Base-by-base conservation (phyloP, 176 grass and related monocot species). In the Phragmites australis region DNA sequence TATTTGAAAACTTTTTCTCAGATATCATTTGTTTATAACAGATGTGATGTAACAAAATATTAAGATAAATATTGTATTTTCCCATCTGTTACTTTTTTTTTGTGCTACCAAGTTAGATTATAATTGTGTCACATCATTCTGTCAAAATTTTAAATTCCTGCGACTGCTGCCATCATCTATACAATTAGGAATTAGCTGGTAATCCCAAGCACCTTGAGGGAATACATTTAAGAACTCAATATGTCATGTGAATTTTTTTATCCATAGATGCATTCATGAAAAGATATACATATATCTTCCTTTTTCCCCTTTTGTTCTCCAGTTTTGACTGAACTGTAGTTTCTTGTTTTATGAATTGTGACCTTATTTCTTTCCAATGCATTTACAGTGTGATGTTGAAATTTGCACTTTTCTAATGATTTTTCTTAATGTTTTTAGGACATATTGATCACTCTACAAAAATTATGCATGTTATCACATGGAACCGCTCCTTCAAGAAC, bases 381-480 rank as follows among this genome's bases (percentile, higher is more conserved):
- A 9, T 75, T n/a, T 68, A 22, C 10, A 48, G 4, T 48, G 17
- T 37, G 34, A 37, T 31, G 1, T 61, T 82, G 34, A 37, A 59
- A 19, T 67, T 80, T 74, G 12, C 50, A 13, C 16, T 75, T 73
- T 59, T 0, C 34, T 74, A 44, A 72, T 42, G 8, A 30, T 87
- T 75, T 63, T 18, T 72, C 9, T 74, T 81, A 22, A 78, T 70
- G 23, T 65, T 83, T 76, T 80, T 71, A 94, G 95, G 95, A 49
- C 95, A 98, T 70, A 93, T 94, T 43, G 86, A 98, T 83, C 92
- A 98, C 70, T 98, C 90, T 72, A 87, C 80, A 70, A 98, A 85
- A 85, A 92, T 98, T 69, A 98, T 98, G 95, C 87, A 83, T 81
- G 95, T 94, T 75, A 98, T 94, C 69, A 98, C 92, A 69, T 98